Evolutionary conservation across 768 basidiomycete genomes (phyloP), one percentile per base, ranked within the genome.

Genomic region (Baorangia bicolor): DNA sequence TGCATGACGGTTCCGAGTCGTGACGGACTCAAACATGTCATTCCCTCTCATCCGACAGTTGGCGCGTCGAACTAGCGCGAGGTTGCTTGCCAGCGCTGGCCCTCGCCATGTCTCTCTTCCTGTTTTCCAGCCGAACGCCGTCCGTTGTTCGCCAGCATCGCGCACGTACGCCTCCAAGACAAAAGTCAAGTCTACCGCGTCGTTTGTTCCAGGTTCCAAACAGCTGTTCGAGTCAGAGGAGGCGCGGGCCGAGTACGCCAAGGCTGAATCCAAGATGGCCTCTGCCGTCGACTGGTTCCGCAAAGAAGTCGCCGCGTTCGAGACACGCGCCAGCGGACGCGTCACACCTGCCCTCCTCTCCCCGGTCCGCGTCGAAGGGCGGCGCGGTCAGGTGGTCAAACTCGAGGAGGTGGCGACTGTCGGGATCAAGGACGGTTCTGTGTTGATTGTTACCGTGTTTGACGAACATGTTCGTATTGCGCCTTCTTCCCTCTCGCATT

Each of bases 381-480:
- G 75, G 4, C 66, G 67, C 34, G 73, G 74, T 4, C 70, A 73
- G 33, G 52, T 71, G 5, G 68, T 76, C 39, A 75, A 70, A 39
- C 69, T 93, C 35, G 85, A 90, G 38, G 87, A 90, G 50, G 66
- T 92, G 23, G 87, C 91, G 2, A 91, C 90, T 0, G 81, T 94
- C 23, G 90, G 91, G 16, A 84, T 94, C 35, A 77, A 85, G 57
- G 89, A 93, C 49, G 91, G 92, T 0, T 81, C 87, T 10, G 80
- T 80, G 50, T 72, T 93, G 53, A 59, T 92, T 30, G 77, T 94
- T 10, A 90, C 88, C 4, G 76, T 90, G 30, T 92, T 90, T 64
- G 87, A 92, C 51, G 87, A 90, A 68, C 74, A 82, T 67, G 91
- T 92, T 69, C n/a, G n/a, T n/a, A n/a, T n/a, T n/a, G n/a, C n/a